phyloP scores from a whole-genome alignment of 169 alveolate genomes.

The Plasmodium fragile region DNA sequence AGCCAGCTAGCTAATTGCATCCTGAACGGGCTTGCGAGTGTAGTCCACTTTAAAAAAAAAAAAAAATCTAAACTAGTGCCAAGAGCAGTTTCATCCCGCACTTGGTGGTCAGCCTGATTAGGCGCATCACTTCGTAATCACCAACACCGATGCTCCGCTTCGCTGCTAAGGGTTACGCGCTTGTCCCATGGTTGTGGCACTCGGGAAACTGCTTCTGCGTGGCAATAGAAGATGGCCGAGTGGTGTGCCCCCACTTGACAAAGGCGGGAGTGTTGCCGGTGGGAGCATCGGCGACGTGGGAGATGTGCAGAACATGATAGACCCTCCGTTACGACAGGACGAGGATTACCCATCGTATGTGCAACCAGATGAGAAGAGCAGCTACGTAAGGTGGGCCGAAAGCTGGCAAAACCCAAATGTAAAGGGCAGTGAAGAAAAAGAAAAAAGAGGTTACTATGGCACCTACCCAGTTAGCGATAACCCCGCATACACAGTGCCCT shows the following conservation, averaged over 20 bases:
- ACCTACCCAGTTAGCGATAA: conserved; percentile 20
- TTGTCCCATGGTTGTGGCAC: background rate
- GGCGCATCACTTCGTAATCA: background rate
- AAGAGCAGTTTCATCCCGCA: background rate
- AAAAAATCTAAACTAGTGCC: background rate
- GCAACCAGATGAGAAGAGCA: conserved; percentile 50
- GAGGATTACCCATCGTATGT: conserved; percentile 51
- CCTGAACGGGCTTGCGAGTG: background rate
- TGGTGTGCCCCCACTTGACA: background rate
- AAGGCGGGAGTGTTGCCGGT: background rate
- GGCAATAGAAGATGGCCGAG: conserved; percentile 11
- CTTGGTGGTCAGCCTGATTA: background rate
- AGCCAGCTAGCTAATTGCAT: background rate
- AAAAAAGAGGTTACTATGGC: background rate
- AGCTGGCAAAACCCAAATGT: background rate
- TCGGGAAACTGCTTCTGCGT: conserved; percentile 6
- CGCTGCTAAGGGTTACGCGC: background rate
- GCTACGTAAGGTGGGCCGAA: conserved; percentile 21
- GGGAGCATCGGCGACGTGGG: background rate
- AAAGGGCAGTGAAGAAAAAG: background rate
- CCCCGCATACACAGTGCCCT: conserved; percentile 74
- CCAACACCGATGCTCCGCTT: background rate
- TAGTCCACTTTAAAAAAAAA: background rate
- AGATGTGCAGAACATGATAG: conserved; percentile 13
- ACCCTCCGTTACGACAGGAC: conserved; percentile 28